Evolutionary conservation across 2,329 filamentous ascomycete genomes (phyloP).

Genomic region (Didymella segeticola): DNA sequence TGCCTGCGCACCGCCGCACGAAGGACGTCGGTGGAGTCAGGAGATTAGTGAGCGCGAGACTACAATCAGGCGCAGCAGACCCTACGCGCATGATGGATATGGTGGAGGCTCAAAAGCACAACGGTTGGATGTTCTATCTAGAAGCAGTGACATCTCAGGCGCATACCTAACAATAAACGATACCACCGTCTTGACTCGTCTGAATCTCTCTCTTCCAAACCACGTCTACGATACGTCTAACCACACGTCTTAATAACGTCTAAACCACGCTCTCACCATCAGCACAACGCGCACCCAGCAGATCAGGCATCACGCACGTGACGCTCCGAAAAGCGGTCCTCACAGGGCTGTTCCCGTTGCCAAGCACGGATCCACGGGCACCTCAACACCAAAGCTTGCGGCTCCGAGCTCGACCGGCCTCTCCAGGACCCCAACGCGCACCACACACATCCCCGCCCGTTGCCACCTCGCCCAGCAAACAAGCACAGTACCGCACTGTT

Average conservation of each 20-base stretch:
- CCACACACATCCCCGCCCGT: constrained; percentile 5
- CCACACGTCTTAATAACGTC: too few relatives aligned
- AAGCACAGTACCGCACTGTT: not conserved
- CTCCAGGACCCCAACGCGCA: constrained; percentile 4
- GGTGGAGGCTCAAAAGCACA: constrained; percentile 6
- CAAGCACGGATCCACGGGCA: not conserved
- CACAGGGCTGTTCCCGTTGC: constrained; percentile 5
- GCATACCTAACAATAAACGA: constrained; percentile 7
- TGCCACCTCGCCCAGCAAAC: not conserved
- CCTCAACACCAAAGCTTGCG: constrained; percentile 14
- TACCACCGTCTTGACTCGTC: not conserved
- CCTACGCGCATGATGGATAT: not conserved
- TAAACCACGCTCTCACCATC: not conserved
- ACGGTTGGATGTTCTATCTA: constrained; percentile 3
- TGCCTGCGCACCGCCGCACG: constrained; percentile 1
- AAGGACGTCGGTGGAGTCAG: not conserved
- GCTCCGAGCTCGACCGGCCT: constrained; percentile 18
- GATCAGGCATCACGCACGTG: too few relatives aligned
- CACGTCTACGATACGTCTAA: too few relatives aligned
- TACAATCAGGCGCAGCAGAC: not conserved
- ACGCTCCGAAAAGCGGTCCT: constrained; percentile 15
- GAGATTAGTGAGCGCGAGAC: not conserved
- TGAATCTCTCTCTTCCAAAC: not conserved
- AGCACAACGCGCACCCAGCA: not conserved
- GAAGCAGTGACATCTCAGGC: constrained; percentile 1